Evolutionary conservation across 192 early-diverging fungal genomes (phyloP), one percentile per base, ranked within the genome.

Genomic region (Podila epicladia): DNA sequence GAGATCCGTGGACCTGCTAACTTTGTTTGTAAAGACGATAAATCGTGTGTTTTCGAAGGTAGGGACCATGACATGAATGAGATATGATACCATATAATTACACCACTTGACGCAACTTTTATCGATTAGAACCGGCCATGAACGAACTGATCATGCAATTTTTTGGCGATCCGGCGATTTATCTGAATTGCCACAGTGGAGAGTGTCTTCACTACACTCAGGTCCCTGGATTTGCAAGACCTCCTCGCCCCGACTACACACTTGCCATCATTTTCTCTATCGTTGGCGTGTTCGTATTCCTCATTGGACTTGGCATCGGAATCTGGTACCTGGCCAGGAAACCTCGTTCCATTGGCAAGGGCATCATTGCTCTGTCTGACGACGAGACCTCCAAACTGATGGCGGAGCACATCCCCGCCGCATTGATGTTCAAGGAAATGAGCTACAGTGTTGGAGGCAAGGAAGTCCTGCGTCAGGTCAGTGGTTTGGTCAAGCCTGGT

Each of bases 181-280:
- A 89, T 32, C 86, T 98, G 75, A 66, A 82, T 22, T 98, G 96
- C 69, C 74, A 83, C 58, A 91, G 92, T 45, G 95, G 96, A 31
- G 95, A 96, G 82, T 98, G 96, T 72, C 69, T 97, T 58, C 95
- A 96, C 79, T 93, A 93, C 67, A 93, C 91, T 31, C 90, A 94
- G 78, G 86, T 96, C n/a, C 96, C 96, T 6, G 93, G 91, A 22
- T 95, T 93, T 71, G 74, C 75, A 13, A 79, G 84, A 31, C 86
- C 86, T 11, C 69, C 63, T 37, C 82, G 79, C 59, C 82, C 82
- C n/a, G 69, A 80, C 51, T 77, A 85, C 51, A 82, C 75, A 3
- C 33, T 75, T 9, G 62, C 68, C 13, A 82, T 88, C 38, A 72
- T 86, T n/a, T 53, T 83, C 28, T 85, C 86, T 0, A 65, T 85